Evolutionary conservation across 805 yeast species (phyloP).

Genomic region (Allodekkera sacchari): DNA sequence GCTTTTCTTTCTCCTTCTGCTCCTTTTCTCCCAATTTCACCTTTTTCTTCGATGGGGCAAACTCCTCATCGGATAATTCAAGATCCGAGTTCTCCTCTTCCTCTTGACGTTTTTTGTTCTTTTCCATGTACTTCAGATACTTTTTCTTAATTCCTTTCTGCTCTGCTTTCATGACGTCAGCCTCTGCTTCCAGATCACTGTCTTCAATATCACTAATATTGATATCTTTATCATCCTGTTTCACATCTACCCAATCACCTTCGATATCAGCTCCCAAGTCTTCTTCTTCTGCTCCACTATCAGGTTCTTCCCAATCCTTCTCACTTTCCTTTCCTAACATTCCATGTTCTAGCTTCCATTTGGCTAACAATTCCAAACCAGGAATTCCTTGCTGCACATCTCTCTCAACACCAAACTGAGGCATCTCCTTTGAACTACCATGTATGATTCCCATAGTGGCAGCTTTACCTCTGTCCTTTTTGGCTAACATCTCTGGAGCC

Average conservation of each 20-base stretch:
- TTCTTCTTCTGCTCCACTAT: slow-evolving; percentile 41
- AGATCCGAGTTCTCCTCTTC: slow-evolving; percentile 39
- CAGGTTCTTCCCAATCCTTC: slow-evolving; percentile 41
- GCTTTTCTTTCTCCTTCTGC: slow-evolving; percentile 18
- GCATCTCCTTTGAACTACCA: slow-evolving; percentile 32
- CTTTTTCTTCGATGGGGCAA: slow-evolving; percentile 25
- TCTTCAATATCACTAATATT: slow-evolving; percentile 46
- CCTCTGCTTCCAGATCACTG: slow-evolving; percentile 27
- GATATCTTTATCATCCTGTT: slow-evolving; percentile 65
- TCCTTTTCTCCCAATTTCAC: slow-evolving; percentile 23
- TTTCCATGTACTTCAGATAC: slow-evolving; percentile 24
- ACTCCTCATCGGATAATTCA: slow-evolving; percentile 39
- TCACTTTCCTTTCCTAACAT: slow-evolving; percentile 41
- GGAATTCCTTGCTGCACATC: slow-evolving; percentile 65
- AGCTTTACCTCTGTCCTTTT: slow-evolving; percentile 87
- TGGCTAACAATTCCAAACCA: slow-evolving; percentile 81
- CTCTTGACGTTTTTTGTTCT: slow-evolving; percentile 21
- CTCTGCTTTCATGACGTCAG: slow-evolving; percentile 25
- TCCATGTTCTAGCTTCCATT: slow-evolving; percentile 69
- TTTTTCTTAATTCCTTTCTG: slow-evolving; percentile 26
- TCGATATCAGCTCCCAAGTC: slow-evolving; percentile 53
- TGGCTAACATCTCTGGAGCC: slow-evolving; percentile 90
- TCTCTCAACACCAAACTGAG: slow-evolving; percentile 69
- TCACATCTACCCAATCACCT: slow-evolving; percentile 89
- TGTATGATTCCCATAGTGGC: slow-evolving; percentile 77